phyloP scores from a whole-genome alignment of 768 basidiomycete species.

The Boletus subcaerulescens region DNA sequence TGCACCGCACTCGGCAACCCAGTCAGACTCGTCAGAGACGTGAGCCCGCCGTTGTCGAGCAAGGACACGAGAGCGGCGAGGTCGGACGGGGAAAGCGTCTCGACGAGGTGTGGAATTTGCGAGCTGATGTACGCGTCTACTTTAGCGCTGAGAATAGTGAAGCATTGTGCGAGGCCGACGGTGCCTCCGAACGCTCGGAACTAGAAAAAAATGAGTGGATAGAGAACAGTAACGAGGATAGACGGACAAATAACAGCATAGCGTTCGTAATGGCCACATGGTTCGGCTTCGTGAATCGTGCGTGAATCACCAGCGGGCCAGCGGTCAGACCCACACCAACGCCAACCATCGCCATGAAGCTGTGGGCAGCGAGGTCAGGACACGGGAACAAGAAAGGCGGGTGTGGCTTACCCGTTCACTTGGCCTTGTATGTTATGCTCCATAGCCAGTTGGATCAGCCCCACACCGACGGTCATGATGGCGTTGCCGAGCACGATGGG shows the following conservation, averaged over 20 bases:
- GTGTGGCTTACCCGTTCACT: slow-evolving; percentile 34
- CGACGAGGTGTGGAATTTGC: slow-evolving; percentile 21
- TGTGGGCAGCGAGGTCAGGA: slow-evolving; percentile 5
- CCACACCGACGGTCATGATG: slow-evolving; percentile 40
- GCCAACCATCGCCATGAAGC: slow-evolving; percentile 46
- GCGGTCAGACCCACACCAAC: slow-evolving; percentile 41
- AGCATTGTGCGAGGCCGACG: slow-evolving; percentile 51
- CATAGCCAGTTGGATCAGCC: slow-evolving; percentile 43
- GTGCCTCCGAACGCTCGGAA: slow-evolving; percentile 52
- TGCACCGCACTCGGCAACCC: slow-evolving; percentile 37
- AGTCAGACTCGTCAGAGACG: slow-evolving; percentile 36
- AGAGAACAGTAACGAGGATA: not conserved
- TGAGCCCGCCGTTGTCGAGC: slow-evolving; percentile 25
- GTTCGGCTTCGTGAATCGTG: slow-evolving; percentile 42
- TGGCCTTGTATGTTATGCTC: slow-evolving; percentile 32
- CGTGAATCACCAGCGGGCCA: slow-evolving; percentile 42
- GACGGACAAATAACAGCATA: slow-evolving; percentile 44
- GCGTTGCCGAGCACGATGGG: slow-evolving; percentile 39
- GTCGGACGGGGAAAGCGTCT: slow-evolving; percentile 30
- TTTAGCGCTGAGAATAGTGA: slow-evolving; percentile 45
- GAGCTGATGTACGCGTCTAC: slow-evolving; percentile 34
- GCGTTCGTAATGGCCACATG: slow-evolving; percentile 44
- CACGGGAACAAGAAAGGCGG: not conserved
- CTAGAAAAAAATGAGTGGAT: slow-evolving; percentile 20
- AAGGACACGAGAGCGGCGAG: slow-evolving; percentile 23